Evolutionary conservation across 352 stramenopile species (phyloP).

Genomic region (Globisporangium cystogenes): DNA sequence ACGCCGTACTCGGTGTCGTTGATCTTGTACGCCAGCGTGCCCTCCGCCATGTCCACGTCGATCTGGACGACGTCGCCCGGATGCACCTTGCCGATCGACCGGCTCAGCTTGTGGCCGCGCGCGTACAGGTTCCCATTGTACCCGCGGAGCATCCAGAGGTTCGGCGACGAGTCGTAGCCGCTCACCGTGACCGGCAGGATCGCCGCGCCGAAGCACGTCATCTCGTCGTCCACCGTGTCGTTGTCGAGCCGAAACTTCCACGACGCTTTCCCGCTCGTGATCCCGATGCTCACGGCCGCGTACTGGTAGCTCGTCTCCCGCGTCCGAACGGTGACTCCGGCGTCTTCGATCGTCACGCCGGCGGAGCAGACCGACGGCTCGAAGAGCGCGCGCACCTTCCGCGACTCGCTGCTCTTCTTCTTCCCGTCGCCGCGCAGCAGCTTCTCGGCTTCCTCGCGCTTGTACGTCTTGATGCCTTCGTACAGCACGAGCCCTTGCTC

Average conservation of each 20-base stretch:
- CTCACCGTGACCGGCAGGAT: constrained; percentile 85
- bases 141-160: constrained; percentile 88
- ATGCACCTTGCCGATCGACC: constrained; percentile 86
- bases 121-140: constrained; percentile 92
- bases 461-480: constrained; percentile 41
- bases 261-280: constrained; percentile 70
- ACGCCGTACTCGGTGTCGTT: constrained; percentile 87
- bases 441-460: constrained; percentile 32
- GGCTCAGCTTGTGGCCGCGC: constrained; percentile 80
- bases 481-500: constrained; percentile 38
- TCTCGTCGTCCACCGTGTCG: constrained; percentile 88
- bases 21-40: constrained; percentile 85
- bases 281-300: constrained; percentile 73
- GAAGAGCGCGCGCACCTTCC: constrained; percentile 71
- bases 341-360: constrained; percentile 78
- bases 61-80: constrained; percentile 85
- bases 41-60: constrained; percentile 86
- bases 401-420: constrained; percentile 47
- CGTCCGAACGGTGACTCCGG: constrained; percentile 64
- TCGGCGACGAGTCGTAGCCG: constrained; percentile 88
- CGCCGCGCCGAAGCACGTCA: constrained; percentile 89
- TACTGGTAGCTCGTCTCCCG: constrained; percentile 88
- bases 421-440: constrained; percentile 28
- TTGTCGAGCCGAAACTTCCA: constrained; percentile 88
- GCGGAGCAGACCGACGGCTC: constrained; percentile 70